Evolutionary conservation across 2,329 filamentous ascomycete species (phyloP), one percentile per base, ranked within the genome.

Genomic region (Helminthosporium solani): DNA sequence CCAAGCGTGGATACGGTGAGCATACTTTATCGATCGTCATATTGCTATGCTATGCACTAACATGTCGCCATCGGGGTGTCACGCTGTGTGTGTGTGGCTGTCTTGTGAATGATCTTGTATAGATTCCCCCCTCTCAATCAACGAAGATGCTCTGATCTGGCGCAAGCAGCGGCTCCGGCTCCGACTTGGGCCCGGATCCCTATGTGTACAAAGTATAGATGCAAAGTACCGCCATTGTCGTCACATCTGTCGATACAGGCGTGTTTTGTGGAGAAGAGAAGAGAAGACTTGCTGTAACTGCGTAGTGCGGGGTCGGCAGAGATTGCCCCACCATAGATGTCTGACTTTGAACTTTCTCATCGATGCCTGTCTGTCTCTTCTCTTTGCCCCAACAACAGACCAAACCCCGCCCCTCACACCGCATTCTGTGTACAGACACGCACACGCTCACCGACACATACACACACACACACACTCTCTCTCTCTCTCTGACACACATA

Each of bases 121-220:
- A n/a, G n/a, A n/a, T n/a, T n/a, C n/a, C n/a, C n/a, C n/a, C 47
- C 57, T 51, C 47, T 51, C 50, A 41, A 47, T 41, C 48, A 37
- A 38, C 21, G 15, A 23, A 46, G n/a, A n/a, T n/a, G n/a, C 48
- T 56, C 53, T 52, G 57, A 50, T 52, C 61, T 62, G 53, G 64
- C 61, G 60, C 64, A 58, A 63, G 50, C 27, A 52, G 56, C 54
- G 54, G 54, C 46, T 31, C 28, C 28, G 47, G 50, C 40, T n/a
- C n/a, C 30, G 20, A 27, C 12, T 20, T 8, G 33, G 19, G n/a
- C n/a, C n/a, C n/a, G n/a, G n/a, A n/a, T 25, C 23, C 23, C 23
- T 25, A 25, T 6, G 23, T 25, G 23, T n/a, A n/a, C n/a, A n/a
- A n/a, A n/a, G n/a, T n/a, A n/a, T n/a, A n/a, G n/a, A n/a, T n/a